phyloP scores from a whole-genome alignment of 1,284 basidiomycete genomes.

The Pyrrhoderma noxium region DNA sequence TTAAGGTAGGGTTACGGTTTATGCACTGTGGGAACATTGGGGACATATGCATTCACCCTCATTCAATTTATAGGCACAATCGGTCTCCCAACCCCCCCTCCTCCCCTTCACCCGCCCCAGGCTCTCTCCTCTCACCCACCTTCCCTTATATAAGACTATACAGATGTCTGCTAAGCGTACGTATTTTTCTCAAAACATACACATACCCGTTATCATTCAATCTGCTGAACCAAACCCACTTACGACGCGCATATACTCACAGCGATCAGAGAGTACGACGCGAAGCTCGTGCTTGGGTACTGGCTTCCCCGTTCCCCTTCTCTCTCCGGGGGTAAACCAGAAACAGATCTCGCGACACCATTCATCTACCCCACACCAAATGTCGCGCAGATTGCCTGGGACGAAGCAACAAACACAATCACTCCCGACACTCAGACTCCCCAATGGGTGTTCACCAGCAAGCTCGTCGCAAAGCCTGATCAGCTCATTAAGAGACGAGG shows the following conservation, averaged over 20 bases:
- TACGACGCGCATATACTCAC: constrained; percentile 14
- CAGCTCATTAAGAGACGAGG: constrained; percentile 99
- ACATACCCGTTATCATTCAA: not conserved
- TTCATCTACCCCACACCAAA: constrained; percentile 63
- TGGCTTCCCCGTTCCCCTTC: constrained; percentile 85
- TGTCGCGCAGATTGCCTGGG: constrained; percentile 85
- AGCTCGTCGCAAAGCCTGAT: constrained; percentile 93
- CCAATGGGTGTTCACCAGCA: constrained; percentile 79
- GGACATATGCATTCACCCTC: not conserved
- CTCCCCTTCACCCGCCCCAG: not conserved
- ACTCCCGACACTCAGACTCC: constrained; percentile 74
- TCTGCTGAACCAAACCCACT: not conserved
- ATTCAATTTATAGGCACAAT: not conserved
- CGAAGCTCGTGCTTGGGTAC: constrained; percentile 89
- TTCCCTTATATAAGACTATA: constrained; percentile 1
- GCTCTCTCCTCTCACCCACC: constrained; percentile 1
- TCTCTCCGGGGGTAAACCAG: constrained; percentile 30
- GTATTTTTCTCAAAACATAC: not conserved
- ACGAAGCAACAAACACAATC: constrained; percentile 74
- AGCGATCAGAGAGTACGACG: constrained; percentile 93
- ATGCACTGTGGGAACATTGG: constrained; percentile 11
- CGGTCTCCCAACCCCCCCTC: too few relatives aligned
- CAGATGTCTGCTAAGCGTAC: constrained; percentile 18
- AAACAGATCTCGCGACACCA: constrained; percentile 46
- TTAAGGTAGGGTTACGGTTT: not conserved